Evolutionary conservation across 768 basidiomycete species (phyloP).

Genomic region (Epithele typhae): DNA sequence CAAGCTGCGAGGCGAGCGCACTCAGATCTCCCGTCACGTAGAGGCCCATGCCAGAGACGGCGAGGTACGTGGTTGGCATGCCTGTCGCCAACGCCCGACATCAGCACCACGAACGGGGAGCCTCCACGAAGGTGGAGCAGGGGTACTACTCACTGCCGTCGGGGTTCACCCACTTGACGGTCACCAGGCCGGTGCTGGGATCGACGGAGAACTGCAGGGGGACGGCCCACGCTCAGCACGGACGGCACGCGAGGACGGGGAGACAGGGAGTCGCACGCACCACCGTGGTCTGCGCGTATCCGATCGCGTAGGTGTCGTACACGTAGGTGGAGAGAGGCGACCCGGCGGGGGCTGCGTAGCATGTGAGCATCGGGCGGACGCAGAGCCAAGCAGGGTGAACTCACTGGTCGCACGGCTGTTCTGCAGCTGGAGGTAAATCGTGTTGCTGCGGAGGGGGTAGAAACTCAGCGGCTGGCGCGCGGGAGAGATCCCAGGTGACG

Average conservation of each 20-base stretch:
- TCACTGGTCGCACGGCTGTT: slow-evolving; percentile 13
- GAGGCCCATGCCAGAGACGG: too few relatives aligned
- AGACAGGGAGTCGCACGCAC: background rate
- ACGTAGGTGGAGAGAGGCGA: slow-evolving; percentile 9
- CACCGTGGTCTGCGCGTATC: slow-evolving; percentile 18
- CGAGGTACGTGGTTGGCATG: too few relatives aligned
- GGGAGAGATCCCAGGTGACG: too few relatives aligned
- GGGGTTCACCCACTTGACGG: slow-evolving; percentile 18
- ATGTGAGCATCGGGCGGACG: background rate
- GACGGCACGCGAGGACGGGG: background rate
- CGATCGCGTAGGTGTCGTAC: slow-evolving; percentile 18
- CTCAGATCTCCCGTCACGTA: too few relatives aligned
- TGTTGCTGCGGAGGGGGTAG: slow-evolving; percentile 1
- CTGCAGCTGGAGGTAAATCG: slow-evolving; percentile 11
- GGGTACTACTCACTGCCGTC: slow-evolving; percentile 16
- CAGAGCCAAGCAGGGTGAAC: background rate
- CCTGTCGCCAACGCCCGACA: too few relatives aligned
- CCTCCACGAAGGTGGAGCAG: background rate
- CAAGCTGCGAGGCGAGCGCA: too few relatives aligned
- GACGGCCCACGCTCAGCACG: background rate
- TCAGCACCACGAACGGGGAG: too few relatives aligned
- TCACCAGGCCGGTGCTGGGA: slow-evolving; percentile 8
- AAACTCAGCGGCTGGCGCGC: background rate
- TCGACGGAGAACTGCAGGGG: slow-evolving; percentile 13
- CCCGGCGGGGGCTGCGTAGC: slow-evolving; percentile 8